Conservation (phyloP, 345 rosid species). For the Euphorbia lathyris region DNA sequence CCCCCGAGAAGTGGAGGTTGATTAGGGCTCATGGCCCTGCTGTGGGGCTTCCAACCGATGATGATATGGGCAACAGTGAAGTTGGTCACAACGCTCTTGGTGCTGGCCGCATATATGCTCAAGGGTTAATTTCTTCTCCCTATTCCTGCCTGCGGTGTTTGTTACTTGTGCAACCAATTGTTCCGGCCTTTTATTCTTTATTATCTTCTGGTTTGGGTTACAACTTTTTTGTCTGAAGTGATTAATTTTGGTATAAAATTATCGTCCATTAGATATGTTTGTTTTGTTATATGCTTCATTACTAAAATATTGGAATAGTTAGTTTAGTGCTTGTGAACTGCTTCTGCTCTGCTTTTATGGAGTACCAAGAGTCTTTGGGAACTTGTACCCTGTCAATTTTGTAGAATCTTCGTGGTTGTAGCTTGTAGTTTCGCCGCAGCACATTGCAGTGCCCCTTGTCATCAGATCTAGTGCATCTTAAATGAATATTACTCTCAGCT, state of each 20-base stretch:
- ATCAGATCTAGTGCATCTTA: neutral
- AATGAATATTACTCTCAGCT: neutral
- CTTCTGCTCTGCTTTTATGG: neutral
- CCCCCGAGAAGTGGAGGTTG: conserved; percentile 85
- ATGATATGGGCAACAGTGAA: conserved; percentile 99
- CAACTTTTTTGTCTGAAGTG: no score
- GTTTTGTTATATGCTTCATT: neutral
- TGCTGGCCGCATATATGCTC: conserved; percentile 93
- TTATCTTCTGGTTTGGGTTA: no score
- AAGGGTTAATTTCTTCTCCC: conserved; percentile 47
- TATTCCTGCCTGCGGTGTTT: neutral
- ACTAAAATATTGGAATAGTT: neutral
- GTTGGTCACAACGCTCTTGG: conserved; percentile 99
- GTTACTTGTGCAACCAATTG: neutral
- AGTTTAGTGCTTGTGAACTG: neutral
- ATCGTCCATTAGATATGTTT: no score
- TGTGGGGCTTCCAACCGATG: conserved; percentile 92
- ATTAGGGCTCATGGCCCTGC: conserved; percentile 88
- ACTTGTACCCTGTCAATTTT: neutral
- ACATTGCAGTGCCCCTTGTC: neutral
- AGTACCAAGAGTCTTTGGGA: neutral
- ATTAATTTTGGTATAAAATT: no score
- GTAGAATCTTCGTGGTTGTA: neutral
- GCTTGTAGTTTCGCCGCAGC: neutral
- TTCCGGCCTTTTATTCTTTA: neutral